Evolutionary conservation across 2,329 filamentous ascomycete species (phyloP).

Genomic region (Claviceps sp.): DNA sequence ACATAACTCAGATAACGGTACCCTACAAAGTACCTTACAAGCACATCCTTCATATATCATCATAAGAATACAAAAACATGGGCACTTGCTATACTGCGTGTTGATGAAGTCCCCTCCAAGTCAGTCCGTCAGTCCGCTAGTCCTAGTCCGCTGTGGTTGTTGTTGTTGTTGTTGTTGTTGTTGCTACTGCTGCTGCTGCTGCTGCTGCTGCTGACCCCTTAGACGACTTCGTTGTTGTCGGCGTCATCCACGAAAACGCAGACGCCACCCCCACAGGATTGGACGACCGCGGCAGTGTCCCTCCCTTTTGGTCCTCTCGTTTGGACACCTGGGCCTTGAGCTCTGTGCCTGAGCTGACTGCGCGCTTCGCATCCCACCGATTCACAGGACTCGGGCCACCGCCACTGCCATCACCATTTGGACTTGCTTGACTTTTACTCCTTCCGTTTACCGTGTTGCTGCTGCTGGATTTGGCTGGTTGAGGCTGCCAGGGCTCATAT

Average conservation of each 20-base stretch:
- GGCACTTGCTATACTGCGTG: not conserved
- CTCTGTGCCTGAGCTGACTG: constrained; percentile 29
- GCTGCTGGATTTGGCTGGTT: constrained; percentile 28
- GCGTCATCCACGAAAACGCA: constrained; percentile 85
- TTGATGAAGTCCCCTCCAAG: not conserved
- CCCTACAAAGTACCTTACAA: not conserved
- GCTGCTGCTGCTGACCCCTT: constrained; percentile 22
- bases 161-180: too few relatives aligned
- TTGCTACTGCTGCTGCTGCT: too few relatives aligned
- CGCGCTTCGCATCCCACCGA: constrained; percentile 43
- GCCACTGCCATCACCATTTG: constrained; percentile 10
- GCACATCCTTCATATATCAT: not conserved
- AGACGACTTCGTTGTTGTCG: constrained; percentile 22
- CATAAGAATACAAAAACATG: not conserved
- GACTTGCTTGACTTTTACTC: constrained; percentile 37
- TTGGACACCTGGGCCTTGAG: constrained; percentile 19
- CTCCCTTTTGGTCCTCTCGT: constrained; percentile 23
- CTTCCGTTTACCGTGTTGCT: constrained; percentile 26
- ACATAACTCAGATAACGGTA: not conserved
- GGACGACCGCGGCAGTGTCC: constrained; percentile 40
- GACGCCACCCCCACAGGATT: constrained; percentile 90
- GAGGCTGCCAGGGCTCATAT: constrained; percentile 33
- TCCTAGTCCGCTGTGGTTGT: not conserved
- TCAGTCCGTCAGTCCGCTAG: not conserved
- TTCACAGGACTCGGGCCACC: constrained; percentile 14